Conservation (phyloP, 2,329 filamentous ascomycete genomes). For the Colletotrichum sojae region DNA sequence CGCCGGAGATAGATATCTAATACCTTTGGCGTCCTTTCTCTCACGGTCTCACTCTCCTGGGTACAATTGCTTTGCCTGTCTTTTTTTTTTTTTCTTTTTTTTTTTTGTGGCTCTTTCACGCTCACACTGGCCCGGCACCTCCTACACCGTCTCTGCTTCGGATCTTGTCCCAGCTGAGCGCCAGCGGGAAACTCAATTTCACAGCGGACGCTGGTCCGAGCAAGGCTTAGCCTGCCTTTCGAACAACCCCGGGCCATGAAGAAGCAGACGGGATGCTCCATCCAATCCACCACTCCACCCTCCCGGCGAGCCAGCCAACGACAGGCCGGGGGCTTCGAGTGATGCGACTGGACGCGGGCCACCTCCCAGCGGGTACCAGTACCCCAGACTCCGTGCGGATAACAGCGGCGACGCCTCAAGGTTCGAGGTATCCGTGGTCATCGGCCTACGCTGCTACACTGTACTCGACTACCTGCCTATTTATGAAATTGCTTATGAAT, state of each 20-base stretch:
- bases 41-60: not conserved
- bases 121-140: constrained; percentile 3
- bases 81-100: not conserved
- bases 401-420: not conserved
- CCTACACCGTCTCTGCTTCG: constrained; percentile 38
- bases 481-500: constrained; percentile 4
- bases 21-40: not conserved
- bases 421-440: not conserved
- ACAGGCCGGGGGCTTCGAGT: constrained; percentile 29
- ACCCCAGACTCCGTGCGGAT: constrained; percentile 34
- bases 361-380: constrained; percentile 5
- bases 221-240: constrained; percentile 35
- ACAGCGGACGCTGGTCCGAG: constrained; percentile 29
- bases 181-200: constrained; percentile 40
- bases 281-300: constrained; percentile 38
- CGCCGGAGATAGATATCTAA: not conserved
- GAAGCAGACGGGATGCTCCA: constrained; percentile 34
- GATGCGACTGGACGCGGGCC: constrained; percentile 32
- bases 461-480: not conserved
- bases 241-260: constrained; percentile 37
- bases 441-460: not conserved
- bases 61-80: not conserved
- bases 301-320: constrained; percentile 36
- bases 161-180: constrained; percentile 38
- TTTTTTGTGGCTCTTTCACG: not conserved